Evolutionary conservation across 1,284 basidiomycete genomes (phyloP), one percentile per base, ranked within the genome.

Genomic region (Cryptococcus jaspeensis): DNA sequence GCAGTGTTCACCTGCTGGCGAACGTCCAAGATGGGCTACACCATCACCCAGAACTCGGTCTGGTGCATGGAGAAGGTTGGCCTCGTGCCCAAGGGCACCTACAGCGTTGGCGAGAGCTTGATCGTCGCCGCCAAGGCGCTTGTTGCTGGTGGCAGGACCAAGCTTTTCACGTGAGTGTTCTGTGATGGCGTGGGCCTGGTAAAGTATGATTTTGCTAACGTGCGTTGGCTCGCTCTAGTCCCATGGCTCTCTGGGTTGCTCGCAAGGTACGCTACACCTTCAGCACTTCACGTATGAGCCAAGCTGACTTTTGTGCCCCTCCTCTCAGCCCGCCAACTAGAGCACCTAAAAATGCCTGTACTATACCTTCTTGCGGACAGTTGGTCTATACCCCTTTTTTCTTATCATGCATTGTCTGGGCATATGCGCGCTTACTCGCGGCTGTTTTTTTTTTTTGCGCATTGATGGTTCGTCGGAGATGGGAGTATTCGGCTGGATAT

Each of bases 81-180:
- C 2, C 42, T 97, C 12, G 81, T 93, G 5, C 95, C 96, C 51
- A 93, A 95, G 82, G 96, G 95, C 41, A 99, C 96, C 0, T 86
- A 83, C 74, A 86, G 91, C 60, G 92, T 98, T 50, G 91, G 91
- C 61, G 92, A 95, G 80, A 84, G 87, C 51, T 81, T 98, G 64
- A 93, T 92, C 79, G 78, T 88, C 38, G 94, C 95, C 8, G 88
- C 82, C 18, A 84, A 86, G 42, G 83, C 89, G 2, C 81, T 97
- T 9, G 89, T 95, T 23, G 83, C 84, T 65, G 92, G 92, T 72
- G 95, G 94, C 32, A 85, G 87, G 76, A 83, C 82, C 61, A 95
- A 95, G 84, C 88, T 93, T 59, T 78, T 78, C 66, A 77, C 77
- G 69, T 73, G 57, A 64, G 69, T 68, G 32, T 8, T 18, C 42